phyloP scores from a whole-genome alignment of 352 stramenopile species.

The Elongisporangium prolatum region DNA sequence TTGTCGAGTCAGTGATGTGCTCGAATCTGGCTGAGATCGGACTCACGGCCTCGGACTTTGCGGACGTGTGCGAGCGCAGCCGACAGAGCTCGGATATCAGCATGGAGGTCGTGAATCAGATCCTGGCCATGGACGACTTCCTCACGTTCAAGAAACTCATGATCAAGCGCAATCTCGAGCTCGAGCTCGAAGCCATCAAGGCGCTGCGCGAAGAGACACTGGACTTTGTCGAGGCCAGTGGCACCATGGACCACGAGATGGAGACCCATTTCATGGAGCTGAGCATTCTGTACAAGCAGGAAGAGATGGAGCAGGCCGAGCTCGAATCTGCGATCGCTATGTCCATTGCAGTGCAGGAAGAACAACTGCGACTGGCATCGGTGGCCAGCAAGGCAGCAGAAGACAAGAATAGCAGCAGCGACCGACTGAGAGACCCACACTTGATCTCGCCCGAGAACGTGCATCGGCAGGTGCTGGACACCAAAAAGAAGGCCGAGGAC shows the following conservation, averaged over 20 bases:
- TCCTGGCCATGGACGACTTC: conserved; percentile 89
- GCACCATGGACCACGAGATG: conserved; percentile 16
- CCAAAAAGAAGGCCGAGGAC: conserved; percentile 67
- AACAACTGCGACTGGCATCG: conserved; percentile 52
- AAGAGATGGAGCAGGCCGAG: conserved; percentile 84
- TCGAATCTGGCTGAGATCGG: conserved; percentile 83
- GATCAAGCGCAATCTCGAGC: conserved; percentile 88
- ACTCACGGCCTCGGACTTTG: conserved; percentile 79
- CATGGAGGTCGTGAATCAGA: conserved; percentile 80
- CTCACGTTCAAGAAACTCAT: conserved; percentile 92
- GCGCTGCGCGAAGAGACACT: conserved; percentile 58
- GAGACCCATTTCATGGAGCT: conserved; percentile 82
- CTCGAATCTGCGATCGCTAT: conserved; percentile 75
- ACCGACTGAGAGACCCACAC: conserved; percentile 4
- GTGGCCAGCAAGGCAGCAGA: conserved; percentile 54
- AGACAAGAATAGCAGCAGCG: conserved; percentile 47
- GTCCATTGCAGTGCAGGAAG: conserved; percentile 65
- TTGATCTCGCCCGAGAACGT: conserved; percentile 45
- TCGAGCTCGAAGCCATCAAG: conserved; percentile 87
- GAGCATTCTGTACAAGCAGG: conserved; percentile 81
- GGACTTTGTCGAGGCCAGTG: conserved; percentile 15
- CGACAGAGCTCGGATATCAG: conserved; percentile 57
- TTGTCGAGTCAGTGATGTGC: conserved; percentile 75
- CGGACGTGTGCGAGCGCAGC: conserved; percentile 71
- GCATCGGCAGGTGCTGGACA: conserved; percentile 51